Evolutionary conservation across 768 basidiomycete species (phyloP).

Genomic region (Candolleomyces efflorescens): DNA sequence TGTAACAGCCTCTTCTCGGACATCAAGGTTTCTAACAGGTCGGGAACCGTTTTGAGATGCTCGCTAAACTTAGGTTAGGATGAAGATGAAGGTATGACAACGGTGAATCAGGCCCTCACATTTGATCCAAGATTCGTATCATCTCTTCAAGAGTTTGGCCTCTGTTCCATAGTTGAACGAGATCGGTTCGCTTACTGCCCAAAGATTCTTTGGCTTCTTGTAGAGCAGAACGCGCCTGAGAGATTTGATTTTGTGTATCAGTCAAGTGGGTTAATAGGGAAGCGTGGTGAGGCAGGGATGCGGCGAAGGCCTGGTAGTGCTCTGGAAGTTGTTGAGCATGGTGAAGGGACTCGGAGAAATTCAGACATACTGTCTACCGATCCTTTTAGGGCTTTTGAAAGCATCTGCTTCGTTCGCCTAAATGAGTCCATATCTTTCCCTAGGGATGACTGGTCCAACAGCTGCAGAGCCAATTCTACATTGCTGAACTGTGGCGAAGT

Average conservation of each 20-base stretch:
- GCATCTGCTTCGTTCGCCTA: constrained; percentile 65
- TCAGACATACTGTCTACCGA: constrained; percentile 77
- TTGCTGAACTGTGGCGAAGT: constrained; percentile 71
- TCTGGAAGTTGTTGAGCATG: constrained; percentile 37
- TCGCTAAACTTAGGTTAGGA: constrained; percentile 52
- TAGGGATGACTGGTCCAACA: constrained; percentile 71
- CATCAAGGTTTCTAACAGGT: constrained; percentile 88
- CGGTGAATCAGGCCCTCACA: constrained; percentile 47
- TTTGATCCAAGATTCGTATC: constrained; percentile 90
- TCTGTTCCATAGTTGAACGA: constrained; percentile 85
- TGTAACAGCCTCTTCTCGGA: constrained; percentile 92
- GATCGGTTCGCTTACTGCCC: constrained; percentile 80
- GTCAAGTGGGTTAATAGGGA: constrained; percentile 68
- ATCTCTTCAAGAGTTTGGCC: constrained; percentile 94
- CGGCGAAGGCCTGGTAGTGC: constrained; percentile 92
- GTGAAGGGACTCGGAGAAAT: neutral
- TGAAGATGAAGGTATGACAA: neutral
- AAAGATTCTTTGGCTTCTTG: constrained; percentile 77
- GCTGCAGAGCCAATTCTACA: constrained; percentile 86
- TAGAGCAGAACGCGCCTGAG: constrained; percentile 63
- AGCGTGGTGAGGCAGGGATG: constrained; percentile 89
- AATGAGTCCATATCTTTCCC: constrained; percentile 80
- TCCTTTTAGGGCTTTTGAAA: constrained; percentile 78
- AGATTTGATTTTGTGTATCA: constrained; percentile 71
- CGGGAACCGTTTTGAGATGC: constrained; percentile 85